Percentiles rank a stretch among this genome's conserved stretches.
These are phyloP conservation scores for Phellinidium pouzarii DNA, from an alignment of 1,284 basidiomycete species.

Conservation along the genomic window DNA sequence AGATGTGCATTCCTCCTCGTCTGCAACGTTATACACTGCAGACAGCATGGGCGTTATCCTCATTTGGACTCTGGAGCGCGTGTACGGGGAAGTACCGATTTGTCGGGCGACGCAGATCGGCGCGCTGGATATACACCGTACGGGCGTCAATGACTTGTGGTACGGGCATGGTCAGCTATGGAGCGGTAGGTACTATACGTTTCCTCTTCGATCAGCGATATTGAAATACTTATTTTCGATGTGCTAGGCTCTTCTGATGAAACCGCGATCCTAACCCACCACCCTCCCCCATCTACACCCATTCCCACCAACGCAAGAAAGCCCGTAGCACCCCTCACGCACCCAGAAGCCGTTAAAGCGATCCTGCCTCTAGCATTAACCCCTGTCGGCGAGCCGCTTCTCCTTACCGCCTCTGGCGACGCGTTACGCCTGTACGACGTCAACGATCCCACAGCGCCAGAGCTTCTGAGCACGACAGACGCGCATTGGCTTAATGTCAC, in stretches of 20 bases:
- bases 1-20: constrained; percentile 35
- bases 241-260: constrained; percentile 78
- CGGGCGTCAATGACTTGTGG: constrained; percentile 69
- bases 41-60: constrained; percentile 85
- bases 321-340: constrained; percentile 13
- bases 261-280: constrained; percentile 56
- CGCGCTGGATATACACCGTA: constrained; percentile 68
- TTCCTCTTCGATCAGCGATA: background rate
- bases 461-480: constrained; percentile 58
- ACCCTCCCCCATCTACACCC: constrained; percentile 26
- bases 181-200: constrained; percentile 59
- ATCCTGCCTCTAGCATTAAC: constrained; percentile 51
- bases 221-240: background rate
- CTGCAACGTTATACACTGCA: constrained; percentile 62
- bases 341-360: constrained; percentile 26
- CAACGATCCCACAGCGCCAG: constrained; percentile 54
- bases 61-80: constrained; percentile 59
- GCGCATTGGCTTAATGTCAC: constrained; percentile 87
- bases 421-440: constrained; percentile 69
- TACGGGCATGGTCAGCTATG: constrained; percentile 67
- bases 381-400: constrained; percentile 64
- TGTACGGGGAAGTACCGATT: constrained; percentile 34
- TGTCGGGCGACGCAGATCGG: constrained; percentile 51
- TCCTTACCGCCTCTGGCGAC: constrained; percentile 80
- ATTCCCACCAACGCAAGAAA: background rate